Conservation (phyloP, 2,329 filamentous ascomycete genomes). For the Neofusicoccum kwambonambiense region DNA sequence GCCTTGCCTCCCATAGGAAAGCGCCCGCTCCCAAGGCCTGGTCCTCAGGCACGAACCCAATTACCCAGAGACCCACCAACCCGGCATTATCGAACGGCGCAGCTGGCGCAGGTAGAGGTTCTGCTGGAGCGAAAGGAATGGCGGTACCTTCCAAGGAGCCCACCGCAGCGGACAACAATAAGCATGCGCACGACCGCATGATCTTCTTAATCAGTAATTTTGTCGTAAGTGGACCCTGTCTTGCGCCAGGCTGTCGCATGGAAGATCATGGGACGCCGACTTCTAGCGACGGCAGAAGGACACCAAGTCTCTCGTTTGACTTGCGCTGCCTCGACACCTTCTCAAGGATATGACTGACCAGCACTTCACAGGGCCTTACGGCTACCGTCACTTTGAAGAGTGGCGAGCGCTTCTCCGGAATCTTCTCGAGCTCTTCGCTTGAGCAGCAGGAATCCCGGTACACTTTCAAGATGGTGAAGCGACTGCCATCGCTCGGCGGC, state of each 20-base stretch:
- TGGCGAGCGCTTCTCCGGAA: constrained; percentile 61
- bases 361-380: constrained; percentile 51
- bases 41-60: constrained; percentile 60
- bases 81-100: constrained; percentile 48
- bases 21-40: constrained; percentile 58
- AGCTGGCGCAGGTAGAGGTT: constrained; percentile 41
- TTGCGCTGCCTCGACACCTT: neutral
- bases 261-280: neutral
- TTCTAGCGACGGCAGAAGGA: neutral
- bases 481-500: constrained; percentile 40
- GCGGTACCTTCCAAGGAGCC: constrained; percentile 30
- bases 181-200: constrained; percentile 60
- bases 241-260: neutral
- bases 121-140: constrained; percentile 37
- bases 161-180: constrained; percentile 25
- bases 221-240: constrained; percentile 48
- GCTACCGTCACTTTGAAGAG: constrained; percentile 58
- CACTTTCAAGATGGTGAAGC: constrained; percentile 65
- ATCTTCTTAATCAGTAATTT: constrained; percentile 59
- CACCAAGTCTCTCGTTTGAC: neutral
- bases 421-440: constrained; percentile 57
- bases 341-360: neutral
- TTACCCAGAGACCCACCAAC: constrained; percentile 54
- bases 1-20: constrained; percentile 40
- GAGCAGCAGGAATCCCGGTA: constrained; percentile 55